A percentile compares a stretch with the other conserved stretches of the same genome.
phyloP scores from a whole-genome alignment of 768 basidiomycete genomes.

The Cubamyces sp. region DNA sequence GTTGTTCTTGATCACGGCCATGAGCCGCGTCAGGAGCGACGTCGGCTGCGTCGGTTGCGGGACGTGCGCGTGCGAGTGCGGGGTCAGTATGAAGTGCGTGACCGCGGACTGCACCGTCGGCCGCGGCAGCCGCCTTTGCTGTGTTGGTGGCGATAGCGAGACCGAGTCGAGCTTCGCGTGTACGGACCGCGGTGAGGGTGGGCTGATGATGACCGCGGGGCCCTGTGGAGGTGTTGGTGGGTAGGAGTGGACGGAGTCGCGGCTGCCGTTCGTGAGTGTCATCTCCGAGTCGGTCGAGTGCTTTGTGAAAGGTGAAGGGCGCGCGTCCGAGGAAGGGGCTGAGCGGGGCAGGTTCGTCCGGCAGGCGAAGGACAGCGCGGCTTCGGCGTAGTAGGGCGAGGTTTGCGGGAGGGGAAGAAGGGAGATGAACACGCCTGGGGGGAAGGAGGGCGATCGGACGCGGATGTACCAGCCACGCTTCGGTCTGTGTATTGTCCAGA shows the following conservation, averaged over 20 bases:
- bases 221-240: constrained; percentile 40
- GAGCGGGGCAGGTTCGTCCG: constrained; percentile 33
- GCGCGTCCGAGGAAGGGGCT: constrained; percentile 8
- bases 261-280: constrained; percentile 33
- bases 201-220: constrained; percentile 31
- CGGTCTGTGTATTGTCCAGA: constrained; percentile 81
- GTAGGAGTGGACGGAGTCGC: constrained; percentile 38
- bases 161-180: constrained; percentile 37
- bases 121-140: neutral
- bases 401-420: constrained; percentile 38
- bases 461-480: constrained; percentile 87
- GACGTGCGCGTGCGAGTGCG: constrained; percentile 32
- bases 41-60: constrained; percentile 20
- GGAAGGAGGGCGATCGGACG: constrained; percentile 70
- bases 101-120: constrained; percentile 22
- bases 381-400: constrained; percentile 37
- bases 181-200: constrained; percentile 36
- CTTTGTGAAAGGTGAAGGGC: constrained; percentile 19
- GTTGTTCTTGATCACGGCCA: constrained; percentile 35
- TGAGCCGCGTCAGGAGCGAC: constrained; percentile 34
- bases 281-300: constrained; percentile 35
- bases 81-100: constrained; percentile 39
- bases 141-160: constrained; percentile 16
- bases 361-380: constrained; percentile 42
- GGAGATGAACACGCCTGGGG: constrained; percentile 48